phyloP scores from a whole-genome alignment of 148 eudicot genomes.

The Camellia granthamiana region DNA sequence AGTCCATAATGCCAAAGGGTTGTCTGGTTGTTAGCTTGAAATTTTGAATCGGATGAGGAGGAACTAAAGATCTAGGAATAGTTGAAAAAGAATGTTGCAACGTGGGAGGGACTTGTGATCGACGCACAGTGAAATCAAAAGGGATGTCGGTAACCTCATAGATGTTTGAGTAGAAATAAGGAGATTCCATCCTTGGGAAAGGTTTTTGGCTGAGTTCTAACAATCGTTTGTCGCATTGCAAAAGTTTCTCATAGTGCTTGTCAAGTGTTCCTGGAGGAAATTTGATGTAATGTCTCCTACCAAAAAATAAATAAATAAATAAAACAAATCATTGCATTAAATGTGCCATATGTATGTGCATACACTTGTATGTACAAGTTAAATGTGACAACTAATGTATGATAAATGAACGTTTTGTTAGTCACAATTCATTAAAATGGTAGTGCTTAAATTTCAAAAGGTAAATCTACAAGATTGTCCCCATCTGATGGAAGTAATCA shows the following conservation, averaged over 20 bases:
- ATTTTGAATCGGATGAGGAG: not conserved
- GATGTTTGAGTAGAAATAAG: slow-evolving; percentile 12
- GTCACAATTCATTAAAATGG: not conserved
- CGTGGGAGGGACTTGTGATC: not conserved
- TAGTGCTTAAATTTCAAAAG: too few relatives aligned
- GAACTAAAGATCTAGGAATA: not conserved
- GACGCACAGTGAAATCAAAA: not conserved
- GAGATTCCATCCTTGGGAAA: slow-evolving; percentile 19
- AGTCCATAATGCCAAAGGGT: not conserved
- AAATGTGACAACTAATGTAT: not conserved
- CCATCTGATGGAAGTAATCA: too few relatives aligned
- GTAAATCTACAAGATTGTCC: too few relatives aligned
- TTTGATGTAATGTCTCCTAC: slow-evolving; percentile 29
- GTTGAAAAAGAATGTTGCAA: not conserved
- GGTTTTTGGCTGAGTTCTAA: slow-evolving; percentile 22
- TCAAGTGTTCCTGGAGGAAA: slow-evolving; percentile 32
- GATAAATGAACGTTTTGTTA: not conserved
- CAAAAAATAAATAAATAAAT: not conserved
- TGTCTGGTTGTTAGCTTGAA: not conserved
- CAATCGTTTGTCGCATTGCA: slow-evolving; percentile 29
- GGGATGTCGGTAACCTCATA: not conserved
- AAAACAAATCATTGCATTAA: not conserved
- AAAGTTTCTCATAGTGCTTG: slow-evolving; percentile 31
- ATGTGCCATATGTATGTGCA: not conserved
- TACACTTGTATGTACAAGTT: not conserved